Evolutionary conservation across 768 basidiomycete genomes (phyloP), one percentile per base, ranked within the genome.

Genomic region (Russula olivacea): DNA sequence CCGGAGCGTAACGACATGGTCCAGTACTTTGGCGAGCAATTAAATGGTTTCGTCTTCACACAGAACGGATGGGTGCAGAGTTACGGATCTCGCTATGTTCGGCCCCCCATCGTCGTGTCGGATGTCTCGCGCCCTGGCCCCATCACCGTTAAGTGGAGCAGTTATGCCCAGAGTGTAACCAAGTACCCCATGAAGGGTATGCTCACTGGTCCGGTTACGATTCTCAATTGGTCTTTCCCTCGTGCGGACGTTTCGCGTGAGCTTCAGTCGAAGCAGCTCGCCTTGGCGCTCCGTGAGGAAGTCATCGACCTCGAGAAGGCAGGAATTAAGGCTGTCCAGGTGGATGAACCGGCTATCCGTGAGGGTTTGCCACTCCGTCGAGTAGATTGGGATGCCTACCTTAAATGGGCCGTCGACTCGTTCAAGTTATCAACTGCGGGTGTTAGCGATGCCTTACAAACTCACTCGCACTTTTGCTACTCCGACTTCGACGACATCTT

Each of bases 161-260:
- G 85, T 71, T 98, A 96, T 76, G 97, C 97, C 59, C 97, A 98
- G 80, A 93, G 90, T 73, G 73, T 98, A 72, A 91, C 95, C 69
- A 78, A 83, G 74, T 87, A 85, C 75, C 97, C 95, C 70, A 94
- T 99, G 93, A 99, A 99, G 87, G 96, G 96, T 69, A 98, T 98
- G 97, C 82, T 98, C 61, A 95, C 96, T 61, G 96, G 96, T 67
- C 95, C 94, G 21, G 95, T 98, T 75, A 94, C 93, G 66, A 97
- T 99, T 78, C 86, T 98, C 77, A 98, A 98, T 84, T 99, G 97
- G 97, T 98, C 97, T 38, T 99, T 99, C 95, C 97, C 97, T 72
- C 96, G 97, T 76, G 93, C 93, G 68, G 97, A 99, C 74, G 89
- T 98, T 69, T 85, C 89, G 59, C 91, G 92, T 74, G 96, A 98